phyloP scores from a whole-genome alignment of 805 yeast genomes.

The Metschnikowia amazonensis region DNA sequence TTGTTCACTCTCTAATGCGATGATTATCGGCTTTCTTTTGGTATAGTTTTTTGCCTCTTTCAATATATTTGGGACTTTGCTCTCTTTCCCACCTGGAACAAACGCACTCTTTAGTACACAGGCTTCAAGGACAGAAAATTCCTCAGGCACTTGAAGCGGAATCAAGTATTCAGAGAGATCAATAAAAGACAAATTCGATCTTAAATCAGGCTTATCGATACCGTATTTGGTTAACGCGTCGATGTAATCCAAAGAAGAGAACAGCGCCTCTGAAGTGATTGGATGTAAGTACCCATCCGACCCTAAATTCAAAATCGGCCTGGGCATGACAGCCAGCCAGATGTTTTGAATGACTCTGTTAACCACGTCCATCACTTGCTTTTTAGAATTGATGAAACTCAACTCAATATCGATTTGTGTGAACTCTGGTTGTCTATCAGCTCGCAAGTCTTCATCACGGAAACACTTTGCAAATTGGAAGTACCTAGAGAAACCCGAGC shows the following conservation, averaged over 20 bases:
- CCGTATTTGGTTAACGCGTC: constrained; percentile 77
- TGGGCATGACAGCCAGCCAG: constrained; percentile 49
- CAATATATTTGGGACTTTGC: constrained; percentile 36
- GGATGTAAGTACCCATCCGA: constrained; percentile 28
- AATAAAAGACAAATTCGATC: constrained; percentile 53
- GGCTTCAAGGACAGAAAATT: constrained; percentile 72
- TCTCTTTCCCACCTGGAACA: constrained; percentile 16
- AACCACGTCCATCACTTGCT: constrained; percentile 61
- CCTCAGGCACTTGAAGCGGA: constrained; percentile 26
- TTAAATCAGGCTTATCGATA: constrained; percentile 90
- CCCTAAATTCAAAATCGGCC: constrained; percentile 37
- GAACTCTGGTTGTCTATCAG: constrained; percentile 96
- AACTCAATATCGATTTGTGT: constrained; percentile 96
- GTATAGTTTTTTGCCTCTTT: constrained; percentile 45
- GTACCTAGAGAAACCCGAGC: constrained; percentile 82
- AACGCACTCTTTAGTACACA: constrained; percentile 56
- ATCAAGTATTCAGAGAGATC: constrained; percentile 43
- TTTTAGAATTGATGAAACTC: constrained; percentile 69
- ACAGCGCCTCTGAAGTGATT: constrained; percentile 6
- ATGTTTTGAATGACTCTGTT: constrained; percentile 51
- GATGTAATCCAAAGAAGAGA: constrained; percentile 51
- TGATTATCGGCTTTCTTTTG: constrained; percentile 54
- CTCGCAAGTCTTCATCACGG: constrained; percentile 91
- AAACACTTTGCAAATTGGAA: constrained; percentile 93
- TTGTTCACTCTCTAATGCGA: constrained; percentile 44